A percentile compares a stretch with the other conserved stretches of the same genome.
These are phyloP conservation scores for Phytopythium oedochilum DNA, from an alignment of 352 stramenopile species.

Conservation along the genomic window DNA sequence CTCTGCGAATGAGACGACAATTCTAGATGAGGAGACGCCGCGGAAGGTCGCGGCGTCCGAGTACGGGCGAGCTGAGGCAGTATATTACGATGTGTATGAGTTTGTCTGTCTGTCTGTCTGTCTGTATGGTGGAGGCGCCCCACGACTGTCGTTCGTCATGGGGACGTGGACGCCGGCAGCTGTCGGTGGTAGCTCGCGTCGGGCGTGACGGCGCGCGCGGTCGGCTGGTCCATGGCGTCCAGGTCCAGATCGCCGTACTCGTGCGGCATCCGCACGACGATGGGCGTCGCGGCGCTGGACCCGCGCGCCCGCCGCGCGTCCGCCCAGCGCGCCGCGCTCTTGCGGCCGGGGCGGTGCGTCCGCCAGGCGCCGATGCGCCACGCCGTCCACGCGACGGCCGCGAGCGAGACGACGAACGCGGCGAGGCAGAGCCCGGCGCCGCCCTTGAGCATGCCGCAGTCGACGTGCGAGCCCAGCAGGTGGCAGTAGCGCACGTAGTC, in stretches of 20 bases:
- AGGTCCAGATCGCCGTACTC: conserved; percentile 3
- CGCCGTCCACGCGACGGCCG: conserved; percentile 51
- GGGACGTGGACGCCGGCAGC: background rate
- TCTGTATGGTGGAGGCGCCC: background rate
- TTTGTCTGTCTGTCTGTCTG: background rate
- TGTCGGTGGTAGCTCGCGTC: background rate
- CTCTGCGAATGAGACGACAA: no score
- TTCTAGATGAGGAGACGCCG: no score
- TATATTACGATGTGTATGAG: background rate
- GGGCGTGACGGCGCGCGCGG: background rate
- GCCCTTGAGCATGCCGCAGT: conserved; percentile 43
- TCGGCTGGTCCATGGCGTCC: background rate
- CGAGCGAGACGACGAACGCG: conserved; percentile 54
- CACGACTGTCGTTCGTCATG: background rate
- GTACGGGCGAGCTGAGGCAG: background rate
- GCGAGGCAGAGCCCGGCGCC: conserved; percentile 52
- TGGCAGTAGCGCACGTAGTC: conserved; percentile 71
- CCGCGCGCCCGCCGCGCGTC: background rate
- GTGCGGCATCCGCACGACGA: conserved; percentile 1
- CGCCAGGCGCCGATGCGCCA: conserved; percentile 15
- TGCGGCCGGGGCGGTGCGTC: background rate
- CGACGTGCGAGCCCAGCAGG: conserved; percentile 27
- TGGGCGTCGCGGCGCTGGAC: background rate
- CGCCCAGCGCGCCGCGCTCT: background rate
- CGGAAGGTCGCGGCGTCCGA: no score